Evolutionary conservation across 2,329 filamentous ascomycete genomes (phyloP).

Genomic region (Ambrosiella xylebori): DNA sequence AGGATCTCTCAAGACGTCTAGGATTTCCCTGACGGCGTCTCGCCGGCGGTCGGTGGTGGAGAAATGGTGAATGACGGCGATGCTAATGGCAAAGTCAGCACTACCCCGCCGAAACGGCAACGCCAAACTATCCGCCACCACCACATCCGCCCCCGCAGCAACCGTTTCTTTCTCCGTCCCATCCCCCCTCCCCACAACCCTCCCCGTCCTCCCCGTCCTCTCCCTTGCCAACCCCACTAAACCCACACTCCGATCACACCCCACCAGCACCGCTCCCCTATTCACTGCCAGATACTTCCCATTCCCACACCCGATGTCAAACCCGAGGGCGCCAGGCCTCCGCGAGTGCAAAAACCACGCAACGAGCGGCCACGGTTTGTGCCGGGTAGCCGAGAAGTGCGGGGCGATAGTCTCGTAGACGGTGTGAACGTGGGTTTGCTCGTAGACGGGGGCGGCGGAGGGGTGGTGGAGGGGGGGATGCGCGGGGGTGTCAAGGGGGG

Average conservation of each 20-base stretch:
- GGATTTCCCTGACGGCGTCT: slow-evolving; percentile 52
- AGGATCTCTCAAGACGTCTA: slow-evolving; percentile 42
- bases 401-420: slow-evolving; percentile 80
- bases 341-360: slow-evolving; percentile 55
- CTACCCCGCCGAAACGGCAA: slow-evolving; percentile 51
- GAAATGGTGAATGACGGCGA: slow-evolving; percentile 87
- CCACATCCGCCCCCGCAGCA: slow-evolving; percentile 39
- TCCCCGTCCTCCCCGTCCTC: not conserved
- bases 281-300: slow-evolving; percentile 86
- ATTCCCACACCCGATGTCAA: slow-evolving; percentile 92
- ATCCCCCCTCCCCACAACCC: slow-evolving; percentile 15
- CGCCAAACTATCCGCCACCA: slow-evolving; percentile 69
- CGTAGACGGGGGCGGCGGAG: slow-evolving; percentile 39
- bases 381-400: slow-evolving; percentile 65
- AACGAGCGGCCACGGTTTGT: slow-evolving; percentile 86
- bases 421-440: slow-evolving; percentile 71
- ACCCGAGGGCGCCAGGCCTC: slow-evolving; percentile 54
- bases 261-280: slow-evolving; percentile 58
- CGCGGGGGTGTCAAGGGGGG: not conserved
- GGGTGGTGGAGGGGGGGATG: not conserved
- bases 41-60: slow-evolving; percentile 58
- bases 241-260: slow-evolving; percentile 56
- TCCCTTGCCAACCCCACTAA: slow-evolving; percentile 62
- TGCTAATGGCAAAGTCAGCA: slow-evolving; percentile 76
- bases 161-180: slow-evolving; percentile 21